Base-by-base conservation (phyloP, 2,329 filamentous ascomycete species). In the Fusarium circinatum region DNA sequence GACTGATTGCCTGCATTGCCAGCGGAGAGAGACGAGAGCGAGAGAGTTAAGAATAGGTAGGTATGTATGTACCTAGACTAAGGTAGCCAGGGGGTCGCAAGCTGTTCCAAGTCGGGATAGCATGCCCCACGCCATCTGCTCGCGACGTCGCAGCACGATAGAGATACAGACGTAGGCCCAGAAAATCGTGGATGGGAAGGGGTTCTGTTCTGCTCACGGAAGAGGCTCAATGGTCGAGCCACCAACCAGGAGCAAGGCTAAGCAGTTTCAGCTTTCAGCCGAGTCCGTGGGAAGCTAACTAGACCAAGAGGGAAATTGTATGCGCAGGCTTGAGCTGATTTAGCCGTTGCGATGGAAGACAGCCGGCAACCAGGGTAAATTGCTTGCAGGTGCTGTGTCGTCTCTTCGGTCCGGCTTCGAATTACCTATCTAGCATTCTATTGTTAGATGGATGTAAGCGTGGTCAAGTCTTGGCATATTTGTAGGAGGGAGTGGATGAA, bases 261-360 rank as follows among this genome's bases (percentile, higher is more conserved):
- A 64, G 59, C 48, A 60, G 74, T 76, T 76, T 77, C 73, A 74
- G 75, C 68, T 76, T 71, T 75, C 71, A 66, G 72, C 63, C 62
- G 66, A 70, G 60, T 62, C 66, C 54, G 59, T 63, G 55, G 59
- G 52, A 65, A 69, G 65, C 62, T 56, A 69, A 63, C 61, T 56
- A 65, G 20, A 49, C 61, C 62, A 49, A 56, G 73, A 76, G 68
- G 75, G 75, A 61, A 68, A 55, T 51, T 62, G 65, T 61, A 73
- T 77, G 75, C 71, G 62, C 65, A 71, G 70, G 70, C 65, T 76
- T 66, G 64, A 73, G 64, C 70, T 66, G 71, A 62, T 65, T 67
- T 75, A 75, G 59, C 71, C 71, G 65, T 57, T 45, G 63, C 28
- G n/a, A 56, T 54, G 62, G 58, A 69, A 55, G 51, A 44, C 51